Evolutionary conservation across 495 filamentous ascomycete species (phyloP), one percentile per base, ranked within the genome.

Genomic region (Neurospora sp.): DNA sequence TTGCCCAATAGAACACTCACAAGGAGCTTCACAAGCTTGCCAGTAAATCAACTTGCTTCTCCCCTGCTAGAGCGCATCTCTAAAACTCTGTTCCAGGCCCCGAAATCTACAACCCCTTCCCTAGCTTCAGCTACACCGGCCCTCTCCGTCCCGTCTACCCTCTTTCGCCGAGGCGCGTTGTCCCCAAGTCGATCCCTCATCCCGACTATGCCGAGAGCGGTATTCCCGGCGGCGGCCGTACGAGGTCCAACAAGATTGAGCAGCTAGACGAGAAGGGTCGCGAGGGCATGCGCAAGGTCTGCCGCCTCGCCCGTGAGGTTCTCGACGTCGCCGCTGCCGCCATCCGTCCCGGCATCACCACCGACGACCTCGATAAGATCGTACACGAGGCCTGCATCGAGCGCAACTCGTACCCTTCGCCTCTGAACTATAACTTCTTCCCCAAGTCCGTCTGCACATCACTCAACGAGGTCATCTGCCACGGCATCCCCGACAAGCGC

Each of bases 381-480:
- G 95, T 97, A 40, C 96, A 99, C 84, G 94, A 97, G 77, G 96
- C 96, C 69, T 98, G 94, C 79, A 82, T 98, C 73, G 96, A 98
- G 83, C 87, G 96, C 83, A 85, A 98, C 96, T 92, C 94, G 14
- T 99, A 99, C 77, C 96, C 96, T 0, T 99, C 96, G 0, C 93
- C 95, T 2, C 83, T 99, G 10, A 99, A 99, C 84, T 99, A 99
- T 81, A 89, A 90, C 85, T 86, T 93, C 80, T 99, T 98, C 85
- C 96, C 96, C 72, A 99, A 99, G 85, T 99, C 96, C 2, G 90
- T 98, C 66, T 99, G 96, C 82, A 98, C 94, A 1, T 97, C 94
- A 3, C 79, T 92, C 73, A 99, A 99, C 84, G 96, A 99, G 83
- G 91, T 97, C 72, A 98, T 99, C 78, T 96, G 93, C 83, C 93